Base-by-base conservation (phyloP, 441 rosid species). In the Populus hybrid region DNA sequence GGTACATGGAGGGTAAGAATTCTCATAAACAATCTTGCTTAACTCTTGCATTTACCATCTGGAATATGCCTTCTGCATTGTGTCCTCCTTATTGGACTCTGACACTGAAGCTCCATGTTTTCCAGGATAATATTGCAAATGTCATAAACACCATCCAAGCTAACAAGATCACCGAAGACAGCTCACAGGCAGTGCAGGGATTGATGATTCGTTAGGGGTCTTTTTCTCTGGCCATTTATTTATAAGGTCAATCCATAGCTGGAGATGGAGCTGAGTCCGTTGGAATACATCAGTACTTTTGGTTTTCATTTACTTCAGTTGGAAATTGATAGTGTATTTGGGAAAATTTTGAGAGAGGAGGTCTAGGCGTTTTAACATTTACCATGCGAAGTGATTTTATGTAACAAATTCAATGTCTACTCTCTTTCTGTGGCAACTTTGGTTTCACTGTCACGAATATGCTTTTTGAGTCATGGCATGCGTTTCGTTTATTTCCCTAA, bases 131-230 rank as follows among this genome's bases (percentile, higher is more conserved):
- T 81, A 83, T 97, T 83, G 79, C 87, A 28, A 89, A 82, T 77
- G 88, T 97, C 72, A 92, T 97, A 79, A 86, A 74, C 85, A 93
- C 98, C 84, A 89, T 94, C 69, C 94, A 93, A 82, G 89, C 97
- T 2, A 94, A 89, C 92, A 97, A 94, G 92, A 80, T 87, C 72
- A 86, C 92, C 1, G 97, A 97, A 81, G 98, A 94, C 71, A 86
- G 89, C 67, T 76, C 95, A 32, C 98, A 88, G 80, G 86, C 92
- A 34, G 83, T 77, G 71, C 95, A 95, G 85, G 97, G 97, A n/a
- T 46, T 91, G 79, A 59, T 71, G 73, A 86, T 85, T 83, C 97
- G 92, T 75, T 93, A 79, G 82, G 46, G 63, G 50, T 67, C 4
- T 16, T 32, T 67, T 73, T 75, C 53, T 19, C 23, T n/a, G 26